Percentiles rank a stretch among this genome's conserved stretches.
Conservation (phyloP, 2,329 filamentous ascomycete species). For the Pseudohalonectria lignicola region DNA sequence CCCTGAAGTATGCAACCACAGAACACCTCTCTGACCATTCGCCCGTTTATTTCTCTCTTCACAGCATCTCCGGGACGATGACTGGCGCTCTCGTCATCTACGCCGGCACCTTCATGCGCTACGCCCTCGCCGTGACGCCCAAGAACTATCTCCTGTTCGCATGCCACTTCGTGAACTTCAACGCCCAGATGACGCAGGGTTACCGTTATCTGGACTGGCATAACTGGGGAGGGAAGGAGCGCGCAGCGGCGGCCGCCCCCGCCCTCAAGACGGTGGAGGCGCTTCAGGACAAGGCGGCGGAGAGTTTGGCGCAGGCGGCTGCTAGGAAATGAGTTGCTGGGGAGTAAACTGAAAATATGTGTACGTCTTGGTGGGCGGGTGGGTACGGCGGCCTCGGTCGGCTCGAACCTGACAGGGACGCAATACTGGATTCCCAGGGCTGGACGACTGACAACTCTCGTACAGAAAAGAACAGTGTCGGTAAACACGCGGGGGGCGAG, state of each 20-base stretch:
- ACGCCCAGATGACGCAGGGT: constrained; percentile 56
- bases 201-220: constrained; percentile 58
- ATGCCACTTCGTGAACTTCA: constrained; percentile 62
- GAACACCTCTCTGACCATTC: too few species aligned
- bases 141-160: constrained; percentile 60
- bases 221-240: constrained; percentile 49
- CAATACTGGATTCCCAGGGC: too few species aligned
- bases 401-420: too few species aligned
- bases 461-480: too few species aligned
- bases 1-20: too few species aligned
- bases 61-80: constrained; percentile 60
- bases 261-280: constrained; percentile 25
- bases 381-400: too few species aligned
- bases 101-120: constrained; percentile 64
- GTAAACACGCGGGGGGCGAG: too few species aligned
- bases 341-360: too few species aligned
- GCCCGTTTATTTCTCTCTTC: too few species aligned
- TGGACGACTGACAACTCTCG: too few species aligned
- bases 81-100: constrained; percentile 56
- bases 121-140: constrained; percentile 55
- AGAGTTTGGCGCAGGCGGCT: too few species aligned
- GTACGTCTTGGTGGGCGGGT: too few species aligned
- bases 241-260: constrained; percentile 25
- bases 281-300: constrained; percentile 17
- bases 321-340: constrained; percentile 26